Evolutionary conservation across 2,329 filamentous ascomycete species (phyloP).

Genomic region (Ustulina deusta): DNA sequence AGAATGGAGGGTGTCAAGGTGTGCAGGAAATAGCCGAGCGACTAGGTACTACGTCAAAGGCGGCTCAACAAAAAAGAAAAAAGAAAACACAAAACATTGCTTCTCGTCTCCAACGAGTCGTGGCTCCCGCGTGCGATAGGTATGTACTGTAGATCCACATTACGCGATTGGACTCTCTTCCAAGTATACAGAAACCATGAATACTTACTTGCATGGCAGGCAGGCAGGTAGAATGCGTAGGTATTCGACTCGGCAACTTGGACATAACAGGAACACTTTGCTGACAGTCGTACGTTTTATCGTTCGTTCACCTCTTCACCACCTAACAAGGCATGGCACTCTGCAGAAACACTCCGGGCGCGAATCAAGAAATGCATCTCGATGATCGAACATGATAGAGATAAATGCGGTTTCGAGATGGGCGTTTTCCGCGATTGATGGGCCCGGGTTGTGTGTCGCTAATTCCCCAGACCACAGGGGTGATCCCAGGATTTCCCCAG

Average conservation of each 20-base stretch:
- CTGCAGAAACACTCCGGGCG: neutral
- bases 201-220: neutral
- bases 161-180: neutral
- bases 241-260: neutral
- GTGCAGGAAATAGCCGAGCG: conserved; percentile 9
- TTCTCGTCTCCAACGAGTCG: conserved; percentile 9
- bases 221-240: neutral
- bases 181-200: conserved; percentile 4
- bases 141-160: neutral
- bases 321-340: conserved; percentile 1
- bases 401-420: conserved; percentile 19
- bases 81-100: conserved; percentile 2
- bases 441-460: conserved; percentile 23
- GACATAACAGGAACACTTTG: neutral
- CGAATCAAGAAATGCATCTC: conserved; percentile 7
- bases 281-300: conserved; percentile 4
- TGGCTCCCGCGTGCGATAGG: neutral
- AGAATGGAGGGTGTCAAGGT: neutral
- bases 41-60: neutral
- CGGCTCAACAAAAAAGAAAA: neutral
- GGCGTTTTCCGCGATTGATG: neutral
- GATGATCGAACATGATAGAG: conserved; percentile 6
- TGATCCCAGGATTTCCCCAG: conserved; percentile 38
- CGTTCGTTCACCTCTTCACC: neutral
- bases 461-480: conserved; percentile 23